A percentile compares a stretch with the other conserved stretches of the same genome.
These are phyloP conservation scores for Aureobasidium zeae DNA, from an alignment of 2,329 filamentous ascomycete genomes.

Conservation along the genomic window DNA sequence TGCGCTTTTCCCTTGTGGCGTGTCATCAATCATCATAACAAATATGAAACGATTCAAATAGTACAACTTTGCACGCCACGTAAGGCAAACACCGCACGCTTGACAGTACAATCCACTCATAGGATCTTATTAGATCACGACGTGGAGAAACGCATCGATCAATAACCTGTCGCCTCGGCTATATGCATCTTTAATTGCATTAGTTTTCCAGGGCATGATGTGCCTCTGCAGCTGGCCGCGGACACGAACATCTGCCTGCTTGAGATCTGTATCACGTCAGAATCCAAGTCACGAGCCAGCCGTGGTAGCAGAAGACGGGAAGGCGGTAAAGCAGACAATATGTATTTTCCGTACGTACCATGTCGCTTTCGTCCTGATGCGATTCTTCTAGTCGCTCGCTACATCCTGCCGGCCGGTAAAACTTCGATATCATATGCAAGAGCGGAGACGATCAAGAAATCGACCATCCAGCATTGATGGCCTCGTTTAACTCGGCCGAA, in stretches of 20 bases:
- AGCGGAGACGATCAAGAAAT: too few species aligned
- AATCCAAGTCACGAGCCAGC: background rate
- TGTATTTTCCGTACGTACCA: constrained; percentile 12
- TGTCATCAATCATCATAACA: background rate
- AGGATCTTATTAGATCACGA: too few species aligned
- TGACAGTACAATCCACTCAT: too few species aligned
- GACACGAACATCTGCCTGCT: background rate
- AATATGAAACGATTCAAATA: background rate
- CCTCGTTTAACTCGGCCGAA: too few species aligned
- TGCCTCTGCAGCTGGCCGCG: too few species aligned
- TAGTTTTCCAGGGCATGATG: background rate
- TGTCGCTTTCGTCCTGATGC: constrained; percentile 4
- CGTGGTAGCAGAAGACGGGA: background rate
- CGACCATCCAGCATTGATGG: too few species aligned
- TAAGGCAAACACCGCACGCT: too few species aligned
- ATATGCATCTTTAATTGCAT: constrained; percentile 3
- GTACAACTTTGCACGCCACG: too few species aligned
- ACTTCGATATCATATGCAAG: too few species aligned
- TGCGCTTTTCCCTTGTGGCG: too few species aligned
- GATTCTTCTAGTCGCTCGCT: too few species aligned
- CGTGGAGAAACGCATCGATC: constrained; percentile 8
- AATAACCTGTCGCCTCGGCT: background rate
- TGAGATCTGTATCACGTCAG: background rate
- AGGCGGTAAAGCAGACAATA: background rate
- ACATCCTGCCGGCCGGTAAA: too few species aligned